Base-by-base conservation (phyloP, 345 rosid species). In the Hibiscus mutabilis region DNA sequence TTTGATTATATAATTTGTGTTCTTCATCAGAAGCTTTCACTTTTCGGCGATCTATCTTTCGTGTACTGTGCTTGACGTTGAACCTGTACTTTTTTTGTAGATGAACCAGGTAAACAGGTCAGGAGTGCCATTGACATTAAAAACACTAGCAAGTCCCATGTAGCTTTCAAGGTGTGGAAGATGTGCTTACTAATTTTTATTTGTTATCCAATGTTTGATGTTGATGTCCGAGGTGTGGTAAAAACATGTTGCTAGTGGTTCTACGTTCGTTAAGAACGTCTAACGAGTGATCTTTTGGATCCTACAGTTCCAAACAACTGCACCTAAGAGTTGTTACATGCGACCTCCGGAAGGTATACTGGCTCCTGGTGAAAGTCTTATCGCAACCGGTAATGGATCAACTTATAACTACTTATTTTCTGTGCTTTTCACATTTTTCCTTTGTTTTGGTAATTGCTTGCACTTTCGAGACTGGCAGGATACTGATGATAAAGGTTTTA, bases 301-400 rank as follows among this genome's bases (percentile, higher is more conserved):
- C 56, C 61, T 75, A 31, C 66, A 89, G 96, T 89, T 89, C 79
- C 96, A 89, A 83, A 89, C 96, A 10, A 89, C 92, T 69, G 90
- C 85, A 29, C 94, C 94, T 18, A 89, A 89, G 80, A 89, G 91
- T 74, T 87, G 91, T 73, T 87, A 83, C 77, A 89, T 89, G 96
- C 88, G 96, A 27, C 92, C 92, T 56, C 90, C 96, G 0, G 96
- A 92, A 46, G 86, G 84, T 27, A 81, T 86, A 37, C 96, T 89
- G 51, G 80, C 88, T 74, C 90, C 96, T 2, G 88, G 92, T 47
- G 92, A 89, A 81, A 84, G 81, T 76, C 67, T 89, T 66, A 79
- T 84, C 13, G 90, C 96, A 35, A 86, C 87, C 24, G 92, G 96
- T 89, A 76, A 78, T 70, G 47, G 73, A 35, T 71, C 29, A 6